A percentile compares a stretch with the other conserved stretches of the same genome.
Evolutionary conservation across 2,329 filamentous ascomycete genomes (phyloP).

Genomic region (Aspergillus sp.): DNA sequence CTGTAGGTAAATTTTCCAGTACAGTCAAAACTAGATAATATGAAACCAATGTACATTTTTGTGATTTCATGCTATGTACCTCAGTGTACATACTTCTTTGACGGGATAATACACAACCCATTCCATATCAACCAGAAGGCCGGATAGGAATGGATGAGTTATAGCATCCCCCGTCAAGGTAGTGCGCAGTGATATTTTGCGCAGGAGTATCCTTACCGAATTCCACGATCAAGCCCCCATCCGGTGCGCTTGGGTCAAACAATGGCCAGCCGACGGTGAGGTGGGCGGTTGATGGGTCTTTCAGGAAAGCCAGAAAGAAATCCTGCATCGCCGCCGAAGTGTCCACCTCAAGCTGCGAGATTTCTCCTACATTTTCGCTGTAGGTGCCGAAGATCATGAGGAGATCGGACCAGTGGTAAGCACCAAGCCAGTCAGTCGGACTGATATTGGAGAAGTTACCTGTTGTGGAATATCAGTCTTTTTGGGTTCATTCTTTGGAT

Average conservation of each 20-base stretch:
- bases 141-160: conserved; percentile 1
- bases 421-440: conserved; percentile 41
- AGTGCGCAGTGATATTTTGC: background rate
- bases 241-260: conserved; percentile 21
- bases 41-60: too few relatives aligned
- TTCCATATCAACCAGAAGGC: conserved; percentile 21
- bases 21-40: too few relatives aligned
- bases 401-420: conserved; percentile 38
- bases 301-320: conserved; percentile 22
- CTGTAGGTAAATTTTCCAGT: too few relatives aligned
- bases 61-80: too few relatives aligned
- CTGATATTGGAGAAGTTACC: conserved; percentile 39
- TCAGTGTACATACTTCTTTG: too few relatives aligned
- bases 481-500: background rate
- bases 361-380: conserved; percentile 5
- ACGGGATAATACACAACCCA: background rate
- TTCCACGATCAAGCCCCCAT: conserved; percentile 1
- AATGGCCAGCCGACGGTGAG: conserved; percentile 12
- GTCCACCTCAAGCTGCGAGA: conserved; percentile 16
- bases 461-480: background rate
- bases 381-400: conserved; percentile 23
- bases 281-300: conserved; percentile 9
- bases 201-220: conserved; percentile 1
- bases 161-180: conserved; percentile 3
- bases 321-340: conserved; percentile 25